Conservation (phyloP, 176 grass and related monocot genomes). For the Carex scoparia region DNA sequence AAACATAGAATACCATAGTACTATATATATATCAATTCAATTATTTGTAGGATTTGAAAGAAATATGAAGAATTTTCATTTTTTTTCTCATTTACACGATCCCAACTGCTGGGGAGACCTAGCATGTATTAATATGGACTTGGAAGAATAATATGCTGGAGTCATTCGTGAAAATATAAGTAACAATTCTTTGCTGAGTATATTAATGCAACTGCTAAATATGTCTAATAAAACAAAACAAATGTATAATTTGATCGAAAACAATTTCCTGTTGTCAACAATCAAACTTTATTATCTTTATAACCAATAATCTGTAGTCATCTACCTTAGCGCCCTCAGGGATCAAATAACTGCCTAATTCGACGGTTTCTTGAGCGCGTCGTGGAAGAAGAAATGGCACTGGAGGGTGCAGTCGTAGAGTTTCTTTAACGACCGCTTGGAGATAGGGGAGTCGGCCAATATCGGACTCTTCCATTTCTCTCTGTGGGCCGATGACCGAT, state of each 20-base stretch:
- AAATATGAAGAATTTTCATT: neutral
- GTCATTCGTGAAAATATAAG: neutral
- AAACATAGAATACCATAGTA: neutral
- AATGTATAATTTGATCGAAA: no score
- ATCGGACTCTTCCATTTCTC: conserved; percentile 32
- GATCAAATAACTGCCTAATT: conserved; percentile 28
- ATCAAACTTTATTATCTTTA: no score
- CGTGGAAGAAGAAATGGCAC: conserved; percentile 29
- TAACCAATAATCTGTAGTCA: neutral
- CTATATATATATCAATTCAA: neutral
- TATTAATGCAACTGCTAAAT: neutral
- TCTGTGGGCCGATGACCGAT: conserved; percentile 10
- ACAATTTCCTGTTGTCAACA: no score
- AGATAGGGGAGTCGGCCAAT: conserved; percentile 30
- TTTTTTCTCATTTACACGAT: neutral
- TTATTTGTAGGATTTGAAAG: neutral
- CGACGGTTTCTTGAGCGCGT: conserved; percentile 14
- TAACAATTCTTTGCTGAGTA: neutral
- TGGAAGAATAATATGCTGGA: neutral
- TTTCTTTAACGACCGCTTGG: conserved; percentile 45
- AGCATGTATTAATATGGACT: no score
- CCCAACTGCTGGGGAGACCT: neutral
- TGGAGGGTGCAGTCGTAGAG: conserved; percentile 34
- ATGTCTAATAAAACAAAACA: neutral
- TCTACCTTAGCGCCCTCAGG: conserved; percentile 18